Base-by-base conservation (phyloP, 1,139 yeast species). In the Magnusiomyces suaveolens region DNA sequence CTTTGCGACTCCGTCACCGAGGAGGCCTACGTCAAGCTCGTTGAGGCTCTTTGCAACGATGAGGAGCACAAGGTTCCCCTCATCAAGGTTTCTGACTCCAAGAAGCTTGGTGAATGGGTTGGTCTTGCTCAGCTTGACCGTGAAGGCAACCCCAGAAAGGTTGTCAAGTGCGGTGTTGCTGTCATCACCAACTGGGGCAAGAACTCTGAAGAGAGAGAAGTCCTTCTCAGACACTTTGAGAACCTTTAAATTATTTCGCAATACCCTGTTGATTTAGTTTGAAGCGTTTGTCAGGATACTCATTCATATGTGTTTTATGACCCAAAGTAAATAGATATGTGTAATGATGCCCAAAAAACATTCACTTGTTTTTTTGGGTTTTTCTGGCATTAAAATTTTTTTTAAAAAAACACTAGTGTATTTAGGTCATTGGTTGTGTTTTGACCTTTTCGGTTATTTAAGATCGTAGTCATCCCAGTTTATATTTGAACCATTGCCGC, bases 141-240 rank as follows among this genome's bases (percentile, higher is more conserved):
- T 82, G 98, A 92, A 73, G 99, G 98, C 80, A 89, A 90, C 83
- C 97, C 97, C 80, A 89, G 97, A 84, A 92, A 92, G 89, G 97
- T 92, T 72, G 98, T 94, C 76, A 98, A 97, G 80, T 95, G 97
- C 78, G 90, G 97, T 72, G 92, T 96, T 79, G 97, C 92, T 73
- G 98, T 92, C 72, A 89, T 92, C 83, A 89, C 87, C 84, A 85
- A 88, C 94, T 92, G 97, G 97, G 98, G 98, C 87, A 95, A 89
- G 74, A 96, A 90, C 79, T 87, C 97, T 72, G 95, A 85, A 73
- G 98, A 90, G 81, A 90, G 97, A 82, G 81, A 83, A 82, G 86
- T 88, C 78, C 85, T 92, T 76, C 84, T 92, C 78, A 95, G 89
- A 79, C 92, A 88, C 84, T 89, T 92, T 78, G 84, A 95, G 72